Base-by-base conservation (phyloP, 108 stramenopile species). In the Pseudonitzschia multistriata region DNA sequence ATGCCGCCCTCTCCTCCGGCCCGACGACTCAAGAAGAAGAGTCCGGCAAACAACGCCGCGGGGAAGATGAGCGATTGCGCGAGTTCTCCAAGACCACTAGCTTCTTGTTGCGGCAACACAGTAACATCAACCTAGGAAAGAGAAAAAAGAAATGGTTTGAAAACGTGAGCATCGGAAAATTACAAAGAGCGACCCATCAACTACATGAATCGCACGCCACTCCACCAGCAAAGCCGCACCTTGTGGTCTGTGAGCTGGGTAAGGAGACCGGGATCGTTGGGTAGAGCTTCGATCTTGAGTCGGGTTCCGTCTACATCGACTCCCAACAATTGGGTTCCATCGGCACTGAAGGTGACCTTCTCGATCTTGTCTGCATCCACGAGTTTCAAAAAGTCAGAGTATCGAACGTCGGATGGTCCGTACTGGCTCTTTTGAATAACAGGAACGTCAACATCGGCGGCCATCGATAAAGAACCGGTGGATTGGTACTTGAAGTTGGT, bases 251-350 rank as follows among this genome's bases (percentile, higher is more conserved):
- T 96, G 31, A 98, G 91, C 73, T 90, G 85, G 45, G 92, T 88
- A 37, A 97, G 72, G n/a, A 97, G 92, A 62, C 96, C 96, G 52
- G 96, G 96, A 62, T 98, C 97, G 59, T 96, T 95, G 49, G 96
- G 96, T 45, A 98, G 89, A 27, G 91, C 79, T 66, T 97, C 93
- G 59, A 98, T 83, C 67, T 92, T 85, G 69, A 96, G 68, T 29
- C 97, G 91, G 21, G 82, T 85, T 39, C 93, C 93, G 67, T 94
- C 90, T 21, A 87, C 88, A 76, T 94, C 93, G 54, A 90, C 83
- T 31, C 95, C 97, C 27, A 96, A 59, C 4, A 96, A 71, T 59
- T 91, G 82, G 24, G 92, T 90, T 30, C 94, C 96, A 53, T 97
- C 97, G 31, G 92, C 47, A 54, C 85, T 84, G 78, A 97, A 91